Percentiles rank a stretch among this genome's conserved stretches.
phyloP scores from a whole-genome alignment of 345 rosid species.

The Salix koriyanagi region DNA sequence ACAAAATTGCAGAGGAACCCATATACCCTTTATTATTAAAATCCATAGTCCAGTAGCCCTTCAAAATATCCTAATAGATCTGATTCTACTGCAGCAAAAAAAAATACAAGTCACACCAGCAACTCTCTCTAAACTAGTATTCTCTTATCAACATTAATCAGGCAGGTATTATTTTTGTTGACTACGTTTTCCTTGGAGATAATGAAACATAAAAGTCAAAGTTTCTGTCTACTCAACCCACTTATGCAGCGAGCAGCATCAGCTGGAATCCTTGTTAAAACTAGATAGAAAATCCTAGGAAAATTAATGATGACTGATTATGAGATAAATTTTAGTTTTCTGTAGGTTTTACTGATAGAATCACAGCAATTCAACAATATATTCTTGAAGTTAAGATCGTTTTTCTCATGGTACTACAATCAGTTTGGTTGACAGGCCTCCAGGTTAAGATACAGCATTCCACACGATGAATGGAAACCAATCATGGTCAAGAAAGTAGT shows the following conservation, averaged over 20 bases:
- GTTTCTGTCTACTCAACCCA: background rate
- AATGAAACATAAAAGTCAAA: background rate
- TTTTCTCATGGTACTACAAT: background rate
- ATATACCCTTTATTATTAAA: background rate
- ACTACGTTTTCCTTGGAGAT: background rate
- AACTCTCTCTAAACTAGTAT: background rate
- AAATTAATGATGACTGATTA: background rate
- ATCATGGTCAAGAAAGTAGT: background rate
- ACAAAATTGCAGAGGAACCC: background rate
- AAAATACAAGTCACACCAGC: background rate
- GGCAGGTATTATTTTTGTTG: background rate
- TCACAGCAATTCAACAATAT: background rate
- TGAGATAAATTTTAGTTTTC: background rate
- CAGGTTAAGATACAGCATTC: background rate
- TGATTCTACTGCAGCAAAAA: no score
- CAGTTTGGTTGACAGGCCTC: background rate
- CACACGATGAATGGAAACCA: background rate
- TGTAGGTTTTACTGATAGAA: background rate
- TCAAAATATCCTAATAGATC: no score
- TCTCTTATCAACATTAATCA: background rate
- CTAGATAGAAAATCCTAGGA: background rate
- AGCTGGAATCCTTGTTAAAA: background rate
- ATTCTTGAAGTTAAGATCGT: background rate
- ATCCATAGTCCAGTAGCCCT: background rate
- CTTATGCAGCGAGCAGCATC: background rate